Evolutionary conservation across 2,329 filamentous ascomycete species (phyloP), one percentile per base, ranked within the genome.

Genomic region (Penicillium sp.): DNA sequence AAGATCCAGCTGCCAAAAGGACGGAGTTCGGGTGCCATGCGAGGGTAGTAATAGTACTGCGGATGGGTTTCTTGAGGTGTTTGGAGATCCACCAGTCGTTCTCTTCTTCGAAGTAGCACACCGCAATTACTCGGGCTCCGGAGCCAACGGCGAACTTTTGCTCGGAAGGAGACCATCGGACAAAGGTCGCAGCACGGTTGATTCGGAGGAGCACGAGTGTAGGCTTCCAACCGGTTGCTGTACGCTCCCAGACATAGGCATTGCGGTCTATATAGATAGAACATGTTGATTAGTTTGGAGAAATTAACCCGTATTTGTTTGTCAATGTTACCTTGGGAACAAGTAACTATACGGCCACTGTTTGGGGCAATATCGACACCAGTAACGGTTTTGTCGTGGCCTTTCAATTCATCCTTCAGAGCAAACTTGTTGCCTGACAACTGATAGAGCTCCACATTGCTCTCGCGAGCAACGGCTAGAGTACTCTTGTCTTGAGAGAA

Each of bases 71-170:
- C 85, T 97, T 97, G 70, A 99, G 78, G 77, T 99, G 94, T 82
- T 99, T 99, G 38, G 92, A 97, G 43, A 99, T 93, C 94, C 94
- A 99, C 94, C 94, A 99, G 79, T 99, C 92, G 76, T 99, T 97
- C 76, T 99, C 94, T 73, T 96, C 90, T 71, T 99, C 94, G 66
- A 99, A 99, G 79, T 97, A 97, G 81, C 94, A 99, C 65, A 97
- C 84, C 42, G 94, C 91, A 67, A 99, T 96, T 63, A 96, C 89
- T 62, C 94, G 87, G 65, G 96, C 94, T 60, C 94, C 94, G 26
- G 92, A 97, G 59, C 94, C 94, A 24, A 97, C 94, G 54, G 94
- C 94, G 73, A 99, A 99, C 77, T 99, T 99, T 72, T 87, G 89
- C 81, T 99, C 94, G 21, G 89, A 93, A 2, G 94, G 94, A 21